Evolutionary conservation across 257 asterid species (phyloP).

Genomic region (Nicotiana benthamiana): DNA sequence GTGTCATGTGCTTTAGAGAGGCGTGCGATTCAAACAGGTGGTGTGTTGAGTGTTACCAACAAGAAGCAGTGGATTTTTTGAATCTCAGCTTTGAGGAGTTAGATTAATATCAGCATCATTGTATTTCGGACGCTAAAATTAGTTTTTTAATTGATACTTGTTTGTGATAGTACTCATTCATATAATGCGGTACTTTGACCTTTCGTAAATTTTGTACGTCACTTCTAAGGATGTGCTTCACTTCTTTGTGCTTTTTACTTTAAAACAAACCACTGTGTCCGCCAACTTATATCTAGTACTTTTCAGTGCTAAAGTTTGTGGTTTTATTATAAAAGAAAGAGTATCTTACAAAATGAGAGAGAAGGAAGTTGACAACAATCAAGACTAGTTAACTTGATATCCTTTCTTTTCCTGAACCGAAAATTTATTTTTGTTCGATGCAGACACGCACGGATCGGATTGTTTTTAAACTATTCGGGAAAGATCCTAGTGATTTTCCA

Average conservation of each 20-base stretch:
- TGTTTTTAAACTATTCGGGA: conserved; percentile 77
- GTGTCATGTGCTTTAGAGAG: background rate
- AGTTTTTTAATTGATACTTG: background rate
- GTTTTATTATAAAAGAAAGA: background rate
- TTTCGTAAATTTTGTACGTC: background rate
- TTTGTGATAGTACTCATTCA: background rate
- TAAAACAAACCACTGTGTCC: background rate
- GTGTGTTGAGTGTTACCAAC: background rate
- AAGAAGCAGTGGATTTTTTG: background rate
- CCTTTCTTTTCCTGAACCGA: background rate
- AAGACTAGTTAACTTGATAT: background rate
- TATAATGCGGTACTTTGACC: background rate
- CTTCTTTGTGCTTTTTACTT: background rate
- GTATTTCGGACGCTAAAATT: background rate
- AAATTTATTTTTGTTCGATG: background rate
- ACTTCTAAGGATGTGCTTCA: background rate
- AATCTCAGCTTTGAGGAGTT: background rate
- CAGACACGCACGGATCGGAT: conserved; percentile 84
- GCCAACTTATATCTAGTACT: background rate
- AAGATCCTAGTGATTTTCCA: conserved; percentile 74
- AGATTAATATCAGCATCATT: background rate
- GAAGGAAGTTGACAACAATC: background rate
- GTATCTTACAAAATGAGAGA: background rate
- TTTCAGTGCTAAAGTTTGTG: background rate
- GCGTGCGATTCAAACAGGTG: background rate